Conservation (phyloP, 768 basidiomycete genomes). For the Baorangia bicolor region DNA sequence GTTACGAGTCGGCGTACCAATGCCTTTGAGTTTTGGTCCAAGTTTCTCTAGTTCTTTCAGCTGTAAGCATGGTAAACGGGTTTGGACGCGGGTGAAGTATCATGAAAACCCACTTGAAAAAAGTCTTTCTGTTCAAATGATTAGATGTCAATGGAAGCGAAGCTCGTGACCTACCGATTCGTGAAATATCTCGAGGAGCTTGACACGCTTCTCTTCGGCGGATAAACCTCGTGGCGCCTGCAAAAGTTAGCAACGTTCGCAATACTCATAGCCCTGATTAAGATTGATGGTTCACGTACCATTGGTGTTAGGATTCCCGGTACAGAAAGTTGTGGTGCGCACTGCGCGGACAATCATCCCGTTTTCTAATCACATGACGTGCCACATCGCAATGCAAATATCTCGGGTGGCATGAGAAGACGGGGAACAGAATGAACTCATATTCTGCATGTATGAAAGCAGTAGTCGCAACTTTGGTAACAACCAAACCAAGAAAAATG, state of each 20-base stretch:
- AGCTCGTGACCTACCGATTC: constrained; percentile 58
- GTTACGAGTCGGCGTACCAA: constrained; percentile 49
- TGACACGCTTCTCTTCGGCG: constrained; percentile 85
- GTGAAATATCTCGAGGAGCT: constrained; percentile 89
- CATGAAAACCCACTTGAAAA: constrained; percentile 49
- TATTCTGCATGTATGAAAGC: constrained; percentile 26
- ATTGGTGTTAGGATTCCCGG: constrained; percentile 9
- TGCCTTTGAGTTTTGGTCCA: constrained; percentile 86
- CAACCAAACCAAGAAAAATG: constrained; percentile 24
- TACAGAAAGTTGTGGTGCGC: not conserved
- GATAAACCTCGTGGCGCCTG: constrained; percentile 84
- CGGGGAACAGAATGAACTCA: constrained; percentile 15
- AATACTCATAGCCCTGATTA: not conserved
- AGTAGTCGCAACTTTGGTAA: constrained; percentile 16
- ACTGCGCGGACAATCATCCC: not conserved
- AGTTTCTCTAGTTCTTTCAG: constrained; percentile 93
- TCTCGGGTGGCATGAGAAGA: not conserved
- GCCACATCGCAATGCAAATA: not conserved
- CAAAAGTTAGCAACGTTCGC: not conserved
- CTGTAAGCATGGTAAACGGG: constrained; percentile 32
- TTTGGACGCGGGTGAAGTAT: not conserved
- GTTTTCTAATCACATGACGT: constrained; percentile 27
- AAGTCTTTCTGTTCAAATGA: constrained; percentile 67
- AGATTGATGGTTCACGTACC: too few species aligned
- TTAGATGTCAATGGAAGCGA: not conserved